Base-by-base conservation (phyloP, 495 filamentous ascomycete genomes). In the Mytilinidion resinicola region DNA sequence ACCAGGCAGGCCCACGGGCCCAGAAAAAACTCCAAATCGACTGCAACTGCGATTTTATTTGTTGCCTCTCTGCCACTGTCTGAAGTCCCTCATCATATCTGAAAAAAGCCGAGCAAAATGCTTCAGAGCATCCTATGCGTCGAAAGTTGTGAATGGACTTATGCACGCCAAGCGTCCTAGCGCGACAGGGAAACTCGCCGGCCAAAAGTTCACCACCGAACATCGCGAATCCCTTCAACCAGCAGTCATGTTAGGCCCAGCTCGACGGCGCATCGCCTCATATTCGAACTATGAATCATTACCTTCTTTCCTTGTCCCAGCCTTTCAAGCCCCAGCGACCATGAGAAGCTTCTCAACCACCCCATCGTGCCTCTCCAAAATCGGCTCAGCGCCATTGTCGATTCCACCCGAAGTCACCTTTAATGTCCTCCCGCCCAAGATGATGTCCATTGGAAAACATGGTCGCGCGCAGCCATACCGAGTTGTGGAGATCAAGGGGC, bases 361-460 rank as follows among this genome's bases (percentile, higher is more conserved):
- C 35, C 65, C 84, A 33, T 74, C 65, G 68, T 73, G 76, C 53
- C 76, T 76, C 55, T 96, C 92, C 50, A 90, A 95, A 75, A 85
- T 96, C 57, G 92, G 92, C 64, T 78, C 81, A 62, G 85, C 88
- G 43, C 80, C 90, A 34, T 79, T 98, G 61, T 85, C 89, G 47
- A 78, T 96, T 4, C 93, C 93, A 3, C 83, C 87, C 0, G 87
- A 90, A 61, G 91, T 96, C 35, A 83, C 83, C 34, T 76, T 97
- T 57, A 76, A 73, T 37, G 71, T 82, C 35, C 75, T 88, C 41
- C 82, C 83, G 7, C 76, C 70, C 38, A 64, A 70, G 5, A 59
- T 62, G 20, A 78, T 72, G 65, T 82, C 78, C 53, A 78, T 78
- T 10, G 67, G 37, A 33, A 50, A 70, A 20, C 77, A 80, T 41